Evolutionary conservation across 192 early-diverging fungal genomes (phyloP), one percentile per base, ranked within the genome.

Genomic region (Phlyctochytrium arcticum): DNA sequence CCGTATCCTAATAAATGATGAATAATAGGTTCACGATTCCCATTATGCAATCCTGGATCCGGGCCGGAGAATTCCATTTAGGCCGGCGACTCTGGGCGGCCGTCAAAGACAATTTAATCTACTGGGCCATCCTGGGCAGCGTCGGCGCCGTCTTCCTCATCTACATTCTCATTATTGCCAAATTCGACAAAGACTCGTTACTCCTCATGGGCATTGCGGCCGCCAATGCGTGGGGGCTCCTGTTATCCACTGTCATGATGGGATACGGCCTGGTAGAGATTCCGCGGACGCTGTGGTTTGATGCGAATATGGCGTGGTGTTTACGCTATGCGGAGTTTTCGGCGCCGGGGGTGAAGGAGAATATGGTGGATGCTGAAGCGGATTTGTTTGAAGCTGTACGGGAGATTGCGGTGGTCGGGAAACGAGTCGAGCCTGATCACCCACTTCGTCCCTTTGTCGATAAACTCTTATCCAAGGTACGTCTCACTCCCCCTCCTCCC

Each of bases 201-300:
- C 75, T 88, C 26, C 86, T 85, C 2, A 88, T 92, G 55, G 76
- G 92, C 26, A 98, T 98, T 87, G 93, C 96, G 0, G 84, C 89
- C 47, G 89, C 90, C 35, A 98, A 98, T 75, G 93, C 91, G 59
- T 98, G 90, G 89, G 95, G 95, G 37, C 79, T 98, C 31, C 70
- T 93, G 24, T 84, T 95, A 17, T 84, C 90, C 29, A 89, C 92
- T 48, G 79, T 92, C 2, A 89, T 96, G 69, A 87, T 98, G 86
- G 92, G 94, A 19, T 93, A 94, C 71, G 95, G 95, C 0, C 75
- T 96, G 49, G 92, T 98, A 0, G 87, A 92, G 32, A 78, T 98
- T 34, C 95, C 95, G 21, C 83, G 94, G 46, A 72, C 79, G 59
- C 76, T 95, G 39, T 98, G 94, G 93, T 86, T 83, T 59, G 72